These are phyloP conservation scores for Marasmius tenuissimus DNA, from an alignment of 1,284 basidiomycete species.

Conservation along the genomic window DNA sequence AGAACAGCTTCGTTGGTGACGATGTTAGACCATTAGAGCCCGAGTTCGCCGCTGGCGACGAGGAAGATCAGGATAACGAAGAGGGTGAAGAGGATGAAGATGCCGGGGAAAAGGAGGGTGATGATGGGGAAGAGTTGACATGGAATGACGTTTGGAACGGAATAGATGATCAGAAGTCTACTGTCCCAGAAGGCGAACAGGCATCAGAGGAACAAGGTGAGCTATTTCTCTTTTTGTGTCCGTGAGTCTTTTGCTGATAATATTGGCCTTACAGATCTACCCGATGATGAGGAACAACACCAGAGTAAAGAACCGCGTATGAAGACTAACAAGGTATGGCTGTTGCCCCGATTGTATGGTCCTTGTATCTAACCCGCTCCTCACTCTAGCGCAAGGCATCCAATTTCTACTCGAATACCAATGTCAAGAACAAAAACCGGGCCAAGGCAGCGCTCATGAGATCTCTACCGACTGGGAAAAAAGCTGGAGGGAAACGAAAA, in stretches of 20 bases:
- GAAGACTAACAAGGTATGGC: slow-evolving; percentile 82
- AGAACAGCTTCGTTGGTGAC: slow-evolving; percentile 79
- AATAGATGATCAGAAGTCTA: slow-evolving; percentile 28
- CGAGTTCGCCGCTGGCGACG: slow-evolving; percentile 35
- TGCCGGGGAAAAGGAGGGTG: slow-evolving; percentile 36
- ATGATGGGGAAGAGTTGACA: slow-evolving; percentile 47
- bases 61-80: slow-evolving; percentile 28
- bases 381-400: slow-evolving; percentile 72
- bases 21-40: slow-evolving; percentile 65
- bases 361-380: slow-evolving; percentile 8
- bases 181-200: slow-evolving; percentile 23
- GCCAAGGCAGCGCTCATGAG: slow-evolving; percentile 59
- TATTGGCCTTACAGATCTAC: slow-evolving; percentile 4
- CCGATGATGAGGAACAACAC: slow-evolving; percentile 30
- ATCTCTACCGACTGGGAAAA: slow-evolving; percentile 49
- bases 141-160: slow-evolving; percentile 73
- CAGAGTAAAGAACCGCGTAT: slow-evolving; percentile 71
- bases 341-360: slow-evolving; percentile 3
- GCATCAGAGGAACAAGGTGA: slow-evolving; percentile 9
- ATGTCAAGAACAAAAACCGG: slow-evolving; percentile 89
- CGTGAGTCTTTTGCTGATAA: background rate
- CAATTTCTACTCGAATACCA: slow-evolving; percentile 88
- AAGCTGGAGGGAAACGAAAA: slow-evolving; percentile 27
- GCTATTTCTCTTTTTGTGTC: background rate
- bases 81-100: slow-evolving; percentile 32